A percentile compares a stretch with the other conserved stretches of the same genome.
phyloP scores from a whole-genome alignment of 129 eudicot genomes.

The Saposhnikovia divaricata region DNA sequence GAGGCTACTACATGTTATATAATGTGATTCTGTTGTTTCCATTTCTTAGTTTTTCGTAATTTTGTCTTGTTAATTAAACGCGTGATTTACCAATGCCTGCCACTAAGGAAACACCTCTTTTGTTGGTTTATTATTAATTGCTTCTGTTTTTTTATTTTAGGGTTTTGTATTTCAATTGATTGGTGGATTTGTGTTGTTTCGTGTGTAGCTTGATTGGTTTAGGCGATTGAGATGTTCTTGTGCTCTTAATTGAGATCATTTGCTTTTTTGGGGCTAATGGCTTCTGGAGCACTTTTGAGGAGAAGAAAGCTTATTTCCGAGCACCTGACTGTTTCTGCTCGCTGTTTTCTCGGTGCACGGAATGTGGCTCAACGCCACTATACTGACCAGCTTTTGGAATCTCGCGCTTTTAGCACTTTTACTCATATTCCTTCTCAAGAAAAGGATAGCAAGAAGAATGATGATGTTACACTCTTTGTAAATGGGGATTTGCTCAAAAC shows the following conservation, averaged over 20 bases:
- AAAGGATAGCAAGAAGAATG: constrained; percentile 19
- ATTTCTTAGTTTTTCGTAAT: background rate
- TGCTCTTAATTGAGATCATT: constrained; percentile 9
- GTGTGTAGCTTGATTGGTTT: background rate
- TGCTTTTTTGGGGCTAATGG: constrained; percentile 30
- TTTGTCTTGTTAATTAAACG: background rate
- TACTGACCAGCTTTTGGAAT: constrained; percentile 21
- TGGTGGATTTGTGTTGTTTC: background rate
- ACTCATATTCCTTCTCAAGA: constrained; percentile 18
- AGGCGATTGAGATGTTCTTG: constrained; percentile 13
- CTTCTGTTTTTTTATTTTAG: background rate
- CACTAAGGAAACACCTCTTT: no score
- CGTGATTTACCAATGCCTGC: background rate
- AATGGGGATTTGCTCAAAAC: constrained; percentile 22
- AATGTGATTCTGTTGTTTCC: background rate
- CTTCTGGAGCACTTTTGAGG: constrained; percentile 68
- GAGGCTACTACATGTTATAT: background rate
- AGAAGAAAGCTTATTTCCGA: constrained; percentile 41
- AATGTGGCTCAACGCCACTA: constrained; percentile 33
- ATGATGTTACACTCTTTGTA: constrained; percentile 12
- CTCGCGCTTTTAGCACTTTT: constrained; percentile 21
- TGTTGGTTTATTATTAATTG: background rate
- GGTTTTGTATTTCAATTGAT: background rate
- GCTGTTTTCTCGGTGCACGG: constrained; percentile 28
- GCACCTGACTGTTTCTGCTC: constrained; percentile 28